Evolutionary conservation across 23 red algal species (phyloP), one percentile per base, ranked within the genome.

Genomic region (Agarophyton chilense): DNA sequence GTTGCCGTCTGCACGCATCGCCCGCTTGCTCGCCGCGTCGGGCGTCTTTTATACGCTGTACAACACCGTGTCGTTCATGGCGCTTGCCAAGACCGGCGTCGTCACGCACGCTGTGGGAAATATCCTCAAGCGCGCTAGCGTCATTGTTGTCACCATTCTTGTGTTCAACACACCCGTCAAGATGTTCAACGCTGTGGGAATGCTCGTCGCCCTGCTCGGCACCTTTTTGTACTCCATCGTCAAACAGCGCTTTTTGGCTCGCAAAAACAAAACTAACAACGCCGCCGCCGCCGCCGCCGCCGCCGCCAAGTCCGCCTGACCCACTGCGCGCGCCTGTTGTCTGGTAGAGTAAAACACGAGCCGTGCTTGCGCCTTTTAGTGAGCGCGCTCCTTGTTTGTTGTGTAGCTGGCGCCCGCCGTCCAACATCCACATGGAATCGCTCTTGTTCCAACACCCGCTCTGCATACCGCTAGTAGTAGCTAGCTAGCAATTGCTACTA

Each of bases 71-170:
- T 94, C 96, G 16, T 98, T 91, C 51, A 76, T 95, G 81, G 89
- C 89, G 25, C 73, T 98, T 11, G 87, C 88, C 52, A 92, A 92
- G 42, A 93, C 94, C 10, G 77, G 74, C 29, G 92, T 93, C 1
- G 89, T 98, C 19, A 95, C 96, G 21, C 88, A 91, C 41, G 86
- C 96, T 17, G 93, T 98, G 28, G 96, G 96, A 22, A 98, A 98
- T 61, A 98, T 93, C 45, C 57, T 98, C 40, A 98, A 98, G 57
- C 65, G 96, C 16, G 96, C 94, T 34, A 84, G 90, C 13, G 94
- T 98, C 52, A 98, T 98, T 74, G 60, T 95, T 28, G 92, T 91
- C n/a, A 86, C 76, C 72, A 94, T 98, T 44, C 49, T 98, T 52
- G 79, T 95, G 21, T 98, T 98, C 67, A 87, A 88, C 63, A 98